Conservation (phyloP, 495 filamentous ascomycete species). For the Penicillium silybi region DNA sequence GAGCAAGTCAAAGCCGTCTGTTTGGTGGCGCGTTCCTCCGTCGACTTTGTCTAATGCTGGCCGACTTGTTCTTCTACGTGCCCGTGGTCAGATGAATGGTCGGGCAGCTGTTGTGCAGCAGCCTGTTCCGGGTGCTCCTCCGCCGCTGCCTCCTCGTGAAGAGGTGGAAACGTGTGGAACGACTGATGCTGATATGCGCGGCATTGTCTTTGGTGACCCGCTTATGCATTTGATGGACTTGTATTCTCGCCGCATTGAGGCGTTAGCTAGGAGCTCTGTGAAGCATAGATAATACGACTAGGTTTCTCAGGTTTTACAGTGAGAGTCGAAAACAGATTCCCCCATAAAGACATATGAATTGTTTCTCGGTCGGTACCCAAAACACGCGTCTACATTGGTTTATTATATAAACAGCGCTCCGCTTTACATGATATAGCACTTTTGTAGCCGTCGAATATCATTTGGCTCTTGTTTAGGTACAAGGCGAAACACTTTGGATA, state of each 20-base stretch:
- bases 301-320: too few species aligned
- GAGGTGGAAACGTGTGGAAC: constrained; percentile 58
- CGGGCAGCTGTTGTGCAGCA: not conserved
- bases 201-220: constrained; percentile 73
- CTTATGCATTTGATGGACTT: constrained; percentile 74
- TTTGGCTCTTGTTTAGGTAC: too few species aligned
- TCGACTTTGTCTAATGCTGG: constrained; percentile 63
- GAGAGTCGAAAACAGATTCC: too few species aligned
- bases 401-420: too few species aligned
- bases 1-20: constrained; percentile 1
- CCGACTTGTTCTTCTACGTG: constrained; percentile 58
- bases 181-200: constrained; percentile 60
- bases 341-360: too few species aligned
- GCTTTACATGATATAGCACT: too few species aligned
- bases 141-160: constrained; percentile 29
- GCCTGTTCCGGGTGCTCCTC: not conserved
- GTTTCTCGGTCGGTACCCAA: too few species aligned
- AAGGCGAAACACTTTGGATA: too few species aligned
- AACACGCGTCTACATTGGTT: too few species aligned
- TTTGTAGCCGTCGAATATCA: too few species aligned
- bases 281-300: not conserved
- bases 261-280: constrained; percentile 25
- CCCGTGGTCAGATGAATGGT: constrained; percentile 1
- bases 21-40: constrained; percentile 60
- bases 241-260: constrained; percentile 65